Percentiles rank a stretch among this genome's conserved stretches.
These are phyloP conservation scores for Bipolaris victoriae DNA, from an alignment of 2,329 filamentous ascomycete genomes.

Conservation along the genomic window DNA sequence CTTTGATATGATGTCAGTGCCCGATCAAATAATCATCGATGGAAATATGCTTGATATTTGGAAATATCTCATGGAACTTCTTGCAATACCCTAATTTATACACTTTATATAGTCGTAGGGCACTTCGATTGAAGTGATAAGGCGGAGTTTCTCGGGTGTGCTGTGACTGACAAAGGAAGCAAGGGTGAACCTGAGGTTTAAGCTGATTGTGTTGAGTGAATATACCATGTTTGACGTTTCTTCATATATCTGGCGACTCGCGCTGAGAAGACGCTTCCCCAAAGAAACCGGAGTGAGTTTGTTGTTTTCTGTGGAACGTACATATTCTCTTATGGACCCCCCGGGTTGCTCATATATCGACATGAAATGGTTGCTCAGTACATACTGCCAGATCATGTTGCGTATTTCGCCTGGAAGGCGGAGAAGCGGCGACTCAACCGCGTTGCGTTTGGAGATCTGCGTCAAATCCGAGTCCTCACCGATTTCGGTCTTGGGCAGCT, in stretches of 20 bases:
- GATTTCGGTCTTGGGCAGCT: conserved; percentile 3
- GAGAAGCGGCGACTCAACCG: conserved; percentile 18
- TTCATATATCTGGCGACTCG: conserved; percentile 21
- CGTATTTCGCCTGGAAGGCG: conserved; percentile 22
- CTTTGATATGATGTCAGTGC: too few species aligned
- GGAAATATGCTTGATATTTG: conserved; percentile 14
- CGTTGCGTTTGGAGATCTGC: conserved; percentile 15
- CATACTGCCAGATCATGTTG: conserved; percentile 20
- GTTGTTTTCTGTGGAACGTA: neutral
- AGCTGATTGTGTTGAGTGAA: conserved; percentile 14
- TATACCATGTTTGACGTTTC: conserved; percentile 19
- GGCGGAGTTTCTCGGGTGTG: conserved; percentile 9
- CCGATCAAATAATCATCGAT: neutral
- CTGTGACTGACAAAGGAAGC: conserved; percentile 21
- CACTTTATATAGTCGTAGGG: conserved; percentile 12
- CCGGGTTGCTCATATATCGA: neutral
- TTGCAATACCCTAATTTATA: conserved; percentile 17
- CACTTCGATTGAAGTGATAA: conserved; percentile 18
- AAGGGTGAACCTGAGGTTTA: neutral
- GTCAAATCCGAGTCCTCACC: neutral
- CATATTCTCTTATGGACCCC: too few species aligned
- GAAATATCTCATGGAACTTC: conserved; percentile 14
- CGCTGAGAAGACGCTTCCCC: conserved; percentile 2
- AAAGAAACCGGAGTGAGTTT: neutral
- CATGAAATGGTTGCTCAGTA: neutral